Percentiles rank a stretch among this genome's conserved stretches.
Conservation (phyloP, 78 protist species). For the Dictyostelium intermedium region DNA sequence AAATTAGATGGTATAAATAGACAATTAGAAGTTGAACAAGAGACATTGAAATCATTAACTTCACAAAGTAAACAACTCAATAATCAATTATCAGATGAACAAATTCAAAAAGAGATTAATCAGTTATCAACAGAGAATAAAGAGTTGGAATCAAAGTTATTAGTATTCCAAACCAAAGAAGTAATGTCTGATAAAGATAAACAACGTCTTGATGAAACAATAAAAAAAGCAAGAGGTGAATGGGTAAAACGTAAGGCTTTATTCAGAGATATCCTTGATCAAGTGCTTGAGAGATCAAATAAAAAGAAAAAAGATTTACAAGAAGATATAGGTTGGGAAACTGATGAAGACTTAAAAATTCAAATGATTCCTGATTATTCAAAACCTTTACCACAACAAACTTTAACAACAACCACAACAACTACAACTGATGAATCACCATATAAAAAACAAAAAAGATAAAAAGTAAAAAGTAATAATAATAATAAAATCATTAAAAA, state of each 20-base stretch:
- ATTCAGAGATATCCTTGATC: constrained; percentile 22
- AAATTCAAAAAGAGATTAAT: neutral
- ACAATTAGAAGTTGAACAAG: neutral
- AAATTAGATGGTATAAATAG: neutral
- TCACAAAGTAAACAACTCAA: neutral
- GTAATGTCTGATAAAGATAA: neutral
- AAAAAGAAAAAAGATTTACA: constrained; percentile 59
- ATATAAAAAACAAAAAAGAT: neutral
- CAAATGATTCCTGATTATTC: constrained; percentile 16
- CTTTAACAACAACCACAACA: neutral
- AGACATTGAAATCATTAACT: neutral
- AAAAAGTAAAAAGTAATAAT: neutral
- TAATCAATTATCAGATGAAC: constrained; percentile 9
- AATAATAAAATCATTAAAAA: neutral
- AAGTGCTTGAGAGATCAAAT: constrained; percentile 27
- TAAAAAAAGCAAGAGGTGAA: constrained; percentile 46
- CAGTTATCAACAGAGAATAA: neutral
- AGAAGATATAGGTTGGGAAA: constrained; percentile 65
- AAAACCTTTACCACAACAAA: neutral
- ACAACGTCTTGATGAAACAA: neutral
- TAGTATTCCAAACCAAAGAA: neutral
- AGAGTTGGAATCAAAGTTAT: neutral
- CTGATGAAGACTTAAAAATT: constrained; percentile 49
- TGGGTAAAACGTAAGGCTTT: constrained; percentile 36
- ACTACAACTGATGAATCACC: neutral